phyloP scores from a whole-genome alignment of 208 protist species.

The Entamoeba invadens region DNA sequence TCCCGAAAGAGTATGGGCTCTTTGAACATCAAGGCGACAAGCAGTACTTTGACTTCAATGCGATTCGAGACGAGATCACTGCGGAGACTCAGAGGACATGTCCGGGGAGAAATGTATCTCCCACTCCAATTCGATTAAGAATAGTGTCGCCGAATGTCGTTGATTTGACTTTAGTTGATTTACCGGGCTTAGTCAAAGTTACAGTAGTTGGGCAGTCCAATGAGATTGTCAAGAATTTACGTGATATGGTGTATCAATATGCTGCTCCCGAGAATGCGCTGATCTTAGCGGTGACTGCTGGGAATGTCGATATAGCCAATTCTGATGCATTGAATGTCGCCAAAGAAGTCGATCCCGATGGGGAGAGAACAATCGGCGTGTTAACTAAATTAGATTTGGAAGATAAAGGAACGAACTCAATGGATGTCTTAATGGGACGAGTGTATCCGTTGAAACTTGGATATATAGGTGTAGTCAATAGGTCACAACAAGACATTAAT shows the following conservation, averaged over 20 bases:
- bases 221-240: slow-evolving; percentile 85
- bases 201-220: slow-evolving; percentile 85
- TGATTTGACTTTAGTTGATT: slow-evolving; percentile 94
- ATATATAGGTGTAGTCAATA: slow-evolving; percentile 26
- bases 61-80: slow-evolving; percentile 77
- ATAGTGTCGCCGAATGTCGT: slow-evolving; percentile 66
- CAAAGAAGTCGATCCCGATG: slow-evolving; percentile 78
- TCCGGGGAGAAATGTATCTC: slow-evolving; percentile 72
- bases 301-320: slow-evolving; percentile 95
- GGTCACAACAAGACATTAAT: slow-evolving; percentile 33
- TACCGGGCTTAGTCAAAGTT: slow-evolving; percentile 95
- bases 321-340: slow-evolving; percentile 88
- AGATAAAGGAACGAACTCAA: slow-evolving; percentile 58
- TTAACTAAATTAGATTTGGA: slow-evolving; percentile 96
- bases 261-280: slow-evolving; percentile 72
- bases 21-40: slow-evolving; percentile 60
- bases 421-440: background rate
- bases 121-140: slow-evolving; percentile 84
- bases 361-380: slow-evolving; percentile 85
- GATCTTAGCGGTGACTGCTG: slow-evolving; percentile 59
- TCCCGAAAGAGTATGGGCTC: slow-evolving; percentile 52
- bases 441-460: slow-evolving; percentile 14
- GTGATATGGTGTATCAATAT: slow-evolving; percentile 80
- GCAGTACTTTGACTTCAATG: slow-evolving; percentile 74
- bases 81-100: slow-evolving; percentile 80